Evolutionary conservation across 1,284 basidiomycete species (phyloP), one percentile per base, ranked within the genome.

Genomic region (Tilletia setariae): DNA sequence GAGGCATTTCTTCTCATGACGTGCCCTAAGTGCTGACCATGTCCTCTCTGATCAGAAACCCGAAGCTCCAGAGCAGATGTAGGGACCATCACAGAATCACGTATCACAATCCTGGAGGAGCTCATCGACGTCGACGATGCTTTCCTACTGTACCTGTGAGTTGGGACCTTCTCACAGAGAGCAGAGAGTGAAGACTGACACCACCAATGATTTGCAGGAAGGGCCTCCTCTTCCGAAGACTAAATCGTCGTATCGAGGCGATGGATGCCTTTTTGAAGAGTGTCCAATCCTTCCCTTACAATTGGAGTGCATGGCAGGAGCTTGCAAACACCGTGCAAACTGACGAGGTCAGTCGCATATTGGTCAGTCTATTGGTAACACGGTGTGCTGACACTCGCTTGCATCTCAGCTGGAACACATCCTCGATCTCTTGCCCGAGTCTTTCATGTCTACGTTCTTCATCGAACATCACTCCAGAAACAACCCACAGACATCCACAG

Each of bases 391-490:
- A 61, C n/a, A 28, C 2, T 46, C 2, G n/a, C 15, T 21, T 13
- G 4, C 53, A 1, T 8, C 32, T 3, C 44, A 75, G 66, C 59
- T 70, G 28, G 73, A 72, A 28, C 72, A 76, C 35, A 79, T 81
- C 66, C 66, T 72, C 89, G 90, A 84, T 89, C 67, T 88, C 87
- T 82, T 87, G 30, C 87, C 87, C 1, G 89, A 93, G 76, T 89
- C 90, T 1, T 86, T 93, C 67, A 88, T 84, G 76, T 76, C 91
- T 25, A 88, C 90, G 73, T 88, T 98, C 85, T 97, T 98, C 82
- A 90, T 93, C 78, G 88, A 97, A 69, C 91, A 90, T 81, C 91
- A 92, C 32, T 87, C 92, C 83, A 90, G 95, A 71, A 92, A 93
- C 74, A 86, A 96, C n/a, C 92, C 71, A 28, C 73, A 74, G 63